A percentile compares a stretch with the other conserved stretches of the same genome.
Evolutionary conservation across 73 alveolate species (phyloP).

Genomic region (Paramecium primaurelia): DNA sequence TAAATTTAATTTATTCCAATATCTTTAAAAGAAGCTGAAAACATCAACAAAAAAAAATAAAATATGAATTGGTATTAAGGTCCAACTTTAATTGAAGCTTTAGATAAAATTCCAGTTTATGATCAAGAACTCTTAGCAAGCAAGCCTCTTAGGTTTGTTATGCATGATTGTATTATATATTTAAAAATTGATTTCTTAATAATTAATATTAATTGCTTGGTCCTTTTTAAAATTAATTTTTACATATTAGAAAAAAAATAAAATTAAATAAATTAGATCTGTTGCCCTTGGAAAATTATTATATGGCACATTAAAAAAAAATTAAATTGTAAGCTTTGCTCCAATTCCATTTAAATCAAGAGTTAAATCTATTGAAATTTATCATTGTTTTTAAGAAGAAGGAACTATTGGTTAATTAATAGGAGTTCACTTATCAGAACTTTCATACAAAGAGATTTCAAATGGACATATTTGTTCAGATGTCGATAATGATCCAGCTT

Average conservation of each 20-base stretch:
- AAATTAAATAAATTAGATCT: too few species aligned
- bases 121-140: not conserved
- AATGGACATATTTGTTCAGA: not conserved
- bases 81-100: slow-evolving; percentile 91
- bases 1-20: not conserved
- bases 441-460: not conserved
- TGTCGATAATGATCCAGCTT: not conserved
- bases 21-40: not conserved
- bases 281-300: not conserved
- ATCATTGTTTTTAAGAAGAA: not conserved
- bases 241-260: too few species aligned
- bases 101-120: slow-evolving; percentile 62
- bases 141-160: not conserved
- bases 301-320: not conserved
- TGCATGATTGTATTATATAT: not conserved
- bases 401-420: not conserved
- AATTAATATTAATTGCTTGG: too few species aligned
- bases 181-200: too few species aligned
- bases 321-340: not conserved
- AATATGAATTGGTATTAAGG: slow-evolving; percentile 93
- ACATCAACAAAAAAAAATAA: not conserved
- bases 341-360: not conserved
- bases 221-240: too few species aligned
- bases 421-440: not conserved
- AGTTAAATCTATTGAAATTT: not conserved